These are phyloP conservation scores for Hypoxylon sp. DNA, from an alignment of 2,329 filamentous ascomycete genomes.

Conservation along the genomic window DNA sequence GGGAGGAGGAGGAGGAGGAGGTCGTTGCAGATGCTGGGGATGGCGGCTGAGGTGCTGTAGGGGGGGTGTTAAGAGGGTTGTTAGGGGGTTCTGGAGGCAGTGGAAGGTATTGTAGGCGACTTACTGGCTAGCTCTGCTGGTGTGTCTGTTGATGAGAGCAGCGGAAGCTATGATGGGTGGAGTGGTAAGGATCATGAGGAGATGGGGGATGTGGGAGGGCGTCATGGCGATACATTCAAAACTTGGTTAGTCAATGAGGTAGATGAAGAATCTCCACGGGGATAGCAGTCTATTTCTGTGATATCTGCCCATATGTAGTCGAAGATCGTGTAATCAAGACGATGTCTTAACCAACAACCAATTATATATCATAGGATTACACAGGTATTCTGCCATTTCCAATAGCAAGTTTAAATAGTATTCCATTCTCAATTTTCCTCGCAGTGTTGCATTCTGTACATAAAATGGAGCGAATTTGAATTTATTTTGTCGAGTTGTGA, in stretches of 20 bases:
- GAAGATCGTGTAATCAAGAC: constrained; percentile 14
- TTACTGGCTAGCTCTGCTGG: not conserved
- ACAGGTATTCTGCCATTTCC: not conserved
- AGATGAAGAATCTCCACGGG: not conserved
- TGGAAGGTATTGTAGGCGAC: constrained; percentile 31
- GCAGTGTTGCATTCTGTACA: constrained; percentile 17
- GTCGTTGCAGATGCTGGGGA: constrained; percentile 46
- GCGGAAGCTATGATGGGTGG: not conserved
- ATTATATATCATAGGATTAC: constrained; percentile 3
- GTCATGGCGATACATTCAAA: not conserved
- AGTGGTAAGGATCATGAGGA: constrained; percentile 3
- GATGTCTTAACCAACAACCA: constrained; percentile 1
- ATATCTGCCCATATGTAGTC: not conserved
- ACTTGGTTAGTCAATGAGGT: not conserved
- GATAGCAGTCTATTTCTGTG: not conserved
- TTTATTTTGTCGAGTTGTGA: not conserved
- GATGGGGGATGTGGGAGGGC: not conserved
- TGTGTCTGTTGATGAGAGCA: constrained; percentile 8
- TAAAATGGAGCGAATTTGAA: not conserved
- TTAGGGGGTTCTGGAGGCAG: constrained; percentile 25
- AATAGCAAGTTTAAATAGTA: constrained; percentile 3
- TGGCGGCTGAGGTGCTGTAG: constrained; percentile 38
- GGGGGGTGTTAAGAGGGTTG: constrained; percentile 38
- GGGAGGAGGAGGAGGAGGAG: too few relatives aligned
- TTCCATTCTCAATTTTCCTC: not conserved